Conservation (phyloP, 2,329 filamentous ascomycete species). For the Pseudogymnoascus sp. region DNA sequence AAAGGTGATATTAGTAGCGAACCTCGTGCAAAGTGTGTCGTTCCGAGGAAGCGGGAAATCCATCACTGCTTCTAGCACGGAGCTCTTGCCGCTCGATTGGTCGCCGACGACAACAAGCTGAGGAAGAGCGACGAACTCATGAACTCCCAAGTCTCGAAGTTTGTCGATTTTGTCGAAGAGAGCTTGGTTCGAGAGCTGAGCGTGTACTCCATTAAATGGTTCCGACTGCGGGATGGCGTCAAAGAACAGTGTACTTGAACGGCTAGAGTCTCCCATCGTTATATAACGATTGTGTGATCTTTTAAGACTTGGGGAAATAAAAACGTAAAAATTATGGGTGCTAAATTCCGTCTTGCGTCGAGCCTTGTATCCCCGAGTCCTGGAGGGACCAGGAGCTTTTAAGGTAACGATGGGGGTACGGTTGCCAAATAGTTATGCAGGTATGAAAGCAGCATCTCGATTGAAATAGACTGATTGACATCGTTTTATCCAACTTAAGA, state of each 20-base stretch:
- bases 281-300: background rate
- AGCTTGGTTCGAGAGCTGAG: background rate
- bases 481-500: background rate
- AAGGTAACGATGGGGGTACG: background rate
- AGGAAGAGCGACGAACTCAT: slow-evolving; percentile 17
- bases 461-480: background rate
- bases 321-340: background rate
- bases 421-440: background rate
- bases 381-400: background rate
- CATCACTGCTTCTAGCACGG: slow-evolving; percentile 29
- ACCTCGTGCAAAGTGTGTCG: slow-evolving; percentile 35
- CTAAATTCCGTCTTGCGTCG: background rate
- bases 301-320: background rate
- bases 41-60: slow-evolving; percentile 33
- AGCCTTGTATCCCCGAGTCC: background rate
- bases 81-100: slow-evolving; percentile 33
- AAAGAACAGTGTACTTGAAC: background rate
- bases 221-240: background rate
- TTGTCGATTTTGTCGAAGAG: background rate
- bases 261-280: background rate
- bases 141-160: slow-evolving; percentile 5
- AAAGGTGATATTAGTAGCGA: slow-evolving; percentile 38
- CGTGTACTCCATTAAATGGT: background rate
- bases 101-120: slow-evolving; percentile 34
- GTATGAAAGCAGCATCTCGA: background rate